Base-by-base conservation (phyloP, 23 red algal genomes). In the Pyropia yezoensis region DNA sequence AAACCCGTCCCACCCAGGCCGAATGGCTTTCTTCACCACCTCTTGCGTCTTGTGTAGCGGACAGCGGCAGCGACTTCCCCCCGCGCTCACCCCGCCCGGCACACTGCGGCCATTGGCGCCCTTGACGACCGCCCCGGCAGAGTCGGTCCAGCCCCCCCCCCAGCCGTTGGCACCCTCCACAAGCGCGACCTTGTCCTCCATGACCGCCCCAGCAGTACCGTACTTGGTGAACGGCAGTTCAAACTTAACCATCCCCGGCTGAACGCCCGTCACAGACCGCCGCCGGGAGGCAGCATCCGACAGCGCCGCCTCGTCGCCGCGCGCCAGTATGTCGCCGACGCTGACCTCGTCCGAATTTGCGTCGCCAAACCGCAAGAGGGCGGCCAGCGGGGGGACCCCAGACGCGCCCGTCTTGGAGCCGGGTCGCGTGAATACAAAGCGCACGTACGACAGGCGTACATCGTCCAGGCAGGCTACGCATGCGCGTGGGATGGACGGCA, bases 141-240 rank as follows among this genome's bases (percentile, higher is more conserved):
- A 52, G 55, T 33, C 70, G 12, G 59, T 87, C 82, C 24, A 87
- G 6, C 4, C 39, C 39, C 39, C 70, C 82, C 82, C 75, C 26
- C 32, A 62, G 16, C 51, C 70, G 22, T 70, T 62, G 39, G 75
- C 82, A 55, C 70, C 62, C 27, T 76, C 82, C 4, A 63, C 75
- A 17, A 87, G 71, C 34, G 75, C 71, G 28, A 87, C 72, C 25
- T 72, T 70, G 14, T 63, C 82, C 63, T 87, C 82, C 59, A 87
- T 34, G 7, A 70, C 70, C 7, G 59, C 82, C 14, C 70, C 70
- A 13, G 82, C 64, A 14, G 53, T 65, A 15, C 82, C 82, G 49
- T 87, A 87, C 65, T 87, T 87, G 54, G 82, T 87, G 18, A 87
- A 53, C 7, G 62, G 33, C 29, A 87, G 58, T 49, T 87, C 82